phyloP scores from a whole-genome alignment of 305 asterid species.

The Fraxinus sp. region DNA sequence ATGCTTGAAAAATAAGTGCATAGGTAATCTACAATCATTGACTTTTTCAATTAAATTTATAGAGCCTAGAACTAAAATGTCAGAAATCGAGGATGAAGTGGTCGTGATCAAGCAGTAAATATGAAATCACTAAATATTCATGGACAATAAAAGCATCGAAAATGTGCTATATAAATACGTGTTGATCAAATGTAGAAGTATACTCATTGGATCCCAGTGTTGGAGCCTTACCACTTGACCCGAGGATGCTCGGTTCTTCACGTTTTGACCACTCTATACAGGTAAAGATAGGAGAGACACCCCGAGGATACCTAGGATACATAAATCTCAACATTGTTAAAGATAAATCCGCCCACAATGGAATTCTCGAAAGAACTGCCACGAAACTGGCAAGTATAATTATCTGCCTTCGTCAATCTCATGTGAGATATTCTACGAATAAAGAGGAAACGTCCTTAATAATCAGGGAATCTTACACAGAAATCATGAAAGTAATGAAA shows the following conservation, averaged over 20 bases:
- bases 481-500: too few species aligned
- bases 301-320: background rate
- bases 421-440: too few species aligned
- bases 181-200: background rate
- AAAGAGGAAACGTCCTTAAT: too few species aligned
- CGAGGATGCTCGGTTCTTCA: background rate
- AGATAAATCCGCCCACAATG: background rate
- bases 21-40: background rate
- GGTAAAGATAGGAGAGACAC: background rate
- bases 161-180: background rate
- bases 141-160: too few species aligned
- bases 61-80: background rate
- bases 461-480: too few species aligned
- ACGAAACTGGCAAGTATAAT: background rate
- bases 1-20: background rate
- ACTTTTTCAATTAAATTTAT: background rate
- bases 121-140: too few species aligned
- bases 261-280: background rate
- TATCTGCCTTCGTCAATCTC: too few species aligned
- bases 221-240: background rate
- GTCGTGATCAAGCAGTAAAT: background rate
- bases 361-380: background rate
- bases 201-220: background rate
- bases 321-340: background rate
- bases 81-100: background rate